Evolutionary conservation across 495 filamentous ascomycete genomes (phyloP).

Genomic region (Melanomma pulvis-pyrius): DNA sequence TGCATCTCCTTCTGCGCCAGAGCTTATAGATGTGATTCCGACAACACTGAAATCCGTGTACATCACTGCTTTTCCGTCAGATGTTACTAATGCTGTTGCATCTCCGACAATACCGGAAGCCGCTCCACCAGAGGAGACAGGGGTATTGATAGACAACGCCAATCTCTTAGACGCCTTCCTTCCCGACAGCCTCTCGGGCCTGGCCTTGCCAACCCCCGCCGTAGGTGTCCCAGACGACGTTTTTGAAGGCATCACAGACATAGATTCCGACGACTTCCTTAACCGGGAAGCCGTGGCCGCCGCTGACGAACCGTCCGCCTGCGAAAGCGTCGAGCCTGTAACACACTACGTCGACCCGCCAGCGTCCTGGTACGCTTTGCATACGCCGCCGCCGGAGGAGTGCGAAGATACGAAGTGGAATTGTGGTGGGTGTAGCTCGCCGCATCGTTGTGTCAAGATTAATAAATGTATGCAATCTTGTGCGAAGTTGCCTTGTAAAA

Average conservation of each 20-base stretch:
- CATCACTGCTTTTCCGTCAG: neutral
- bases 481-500: neutral
- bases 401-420: conserved; percentile 12
- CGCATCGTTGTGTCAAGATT: conserved; percentile 24
- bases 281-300: neutral
- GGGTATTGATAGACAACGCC: too few species aligned
- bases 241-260: neutral
- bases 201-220: neutral
- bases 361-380: neutral
- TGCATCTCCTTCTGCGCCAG: neutral
- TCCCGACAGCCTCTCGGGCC: neutral
- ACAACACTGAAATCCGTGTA: neutral
- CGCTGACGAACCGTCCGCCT: neutral
- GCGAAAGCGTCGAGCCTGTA: neutral
- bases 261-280: neutral
- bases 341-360: neutral
- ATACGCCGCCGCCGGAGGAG: neutral
- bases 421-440: conserved; percentile 13
- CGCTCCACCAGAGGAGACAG: neutral
- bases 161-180: neutral
- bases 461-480: conserved; percentile 24
- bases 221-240: neutral
- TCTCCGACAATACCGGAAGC: neutral
- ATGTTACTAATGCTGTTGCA: neutral
- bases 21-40: neutral